Base-by-base conservation (phyloP, 1,139 yeast genomes). In the Scheffersomyces cryptocercus region DNA sequence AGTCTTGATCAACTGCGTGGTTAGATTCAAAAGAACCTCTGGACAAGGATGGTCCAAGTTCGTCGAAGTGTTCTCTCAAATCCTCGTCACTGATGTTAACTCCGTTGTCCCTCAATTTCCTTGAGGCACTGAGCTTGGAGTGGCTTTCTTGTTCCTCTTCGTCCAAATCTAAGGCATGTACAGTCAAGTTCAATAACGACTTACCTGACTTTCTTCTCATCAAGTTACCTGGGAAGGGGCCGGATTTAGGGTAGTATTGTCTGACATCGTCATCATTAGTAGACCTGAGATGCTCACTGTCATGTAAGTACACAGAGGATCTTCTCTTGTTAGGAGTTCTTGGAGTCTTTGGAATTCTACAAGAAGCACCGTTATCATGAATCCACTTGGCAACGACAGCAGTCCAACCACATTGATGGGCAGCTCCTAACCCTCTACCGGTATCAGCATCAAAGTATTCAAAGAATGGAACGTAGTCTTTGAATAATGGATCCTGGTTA, bases 371-470 rank as follows among this genome's bases (percentile, higher is more conserved):
- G 40, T 88, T 88, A 64, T 91, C 98, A 61, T 88, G 95, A 59
- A 91, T 89, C 81, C 95, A 82, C 65, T 93, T 88, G 39, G 97
- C 96, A 44, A 90, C 95, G 39, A 91, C 77, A 0, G 96, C 91
- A 1, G 98, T 91, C 98, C 98, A 91, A 12, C 98, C 98, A 71
- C 91, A 85, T 68, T 91, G 98, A 70, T 93, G 97, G 38, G 93
- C 85, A 1, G 97, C 93, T 33, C 98, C 98, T 47, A 91, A 71
- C 5, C 98, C 98, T 56, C 96, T 79, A 38, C 98, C 98, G 2
- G 95, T 86, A 59, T 91, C 98, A 54, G 96, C 97, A 59, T 91
- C 96, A 63, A 91, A 91, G 62, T 87, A 91, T 68, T 91, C 98
- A 62, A 80, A 88, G 64, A 89, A 91, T 50, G 88, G 84, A 36